Base-by-base conservation (phyloP, 148 eudicot species). In the Cornus kousa region DNA sequence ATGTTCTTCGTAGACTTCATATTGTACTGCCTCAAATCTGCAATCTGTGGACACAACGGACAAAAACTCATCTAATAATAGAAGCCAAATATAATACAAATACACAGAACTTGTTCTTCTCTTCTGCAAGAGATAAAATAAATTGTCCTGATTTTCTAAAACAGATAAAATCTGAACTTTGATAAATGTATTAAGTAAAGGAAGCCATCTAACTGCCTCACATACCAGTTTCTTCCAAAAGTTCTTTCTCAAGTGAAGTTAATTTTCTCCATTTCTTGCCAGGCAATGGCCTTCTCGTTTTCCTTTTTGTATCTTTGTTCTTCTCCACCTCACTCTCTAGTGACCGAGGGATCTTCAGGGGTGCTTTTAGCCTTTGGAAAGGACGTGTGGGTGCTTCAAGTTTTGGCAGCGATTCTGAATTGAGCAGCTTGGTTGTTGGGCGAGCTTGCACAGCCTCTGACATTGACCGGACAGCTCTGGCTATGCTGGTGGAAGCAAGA, bases 381-480 rank as follows among this genome's bases (percentile, higher is more conserved):
- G 95, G 88, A 50, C 70, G 85, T 75, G 91, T 82, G 8, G 99
- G 97, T 76, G 90, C 82, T 78, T 93, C 95, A 81, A 92, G 93
- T 87, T 79, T 88, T 32, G 99, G 99, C 39, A 94, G 70, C 53
- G 84, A 89, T 50, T 86, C 78, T 10, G 91, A 83, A 68, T 91
- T 88, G 72, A 96, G 94, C 82, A 96, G 88, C 87, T 87, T 96
- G 4, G 93, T 90, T 43, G 92, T 87, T 78, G 98, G 97, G 35
- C 99, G 99, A 80, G 94, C 91, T 85, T 92, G 86, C 46, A 85
- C 87, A 84, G 98, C 98, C 86, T 90, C 86, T 82, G 91, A 85
- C 46, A 96, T 91, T 67, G 89, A 91, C 75, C 68, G 82, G 20
- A 77, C 97, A 82, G 81, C 89, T 83, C 85, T 91, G 53, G 85